Evolutionary conservation across 2,329 filamentous ascomycete species (phyloP).

Genomic region (Aplosporella prunicola): DNA sequence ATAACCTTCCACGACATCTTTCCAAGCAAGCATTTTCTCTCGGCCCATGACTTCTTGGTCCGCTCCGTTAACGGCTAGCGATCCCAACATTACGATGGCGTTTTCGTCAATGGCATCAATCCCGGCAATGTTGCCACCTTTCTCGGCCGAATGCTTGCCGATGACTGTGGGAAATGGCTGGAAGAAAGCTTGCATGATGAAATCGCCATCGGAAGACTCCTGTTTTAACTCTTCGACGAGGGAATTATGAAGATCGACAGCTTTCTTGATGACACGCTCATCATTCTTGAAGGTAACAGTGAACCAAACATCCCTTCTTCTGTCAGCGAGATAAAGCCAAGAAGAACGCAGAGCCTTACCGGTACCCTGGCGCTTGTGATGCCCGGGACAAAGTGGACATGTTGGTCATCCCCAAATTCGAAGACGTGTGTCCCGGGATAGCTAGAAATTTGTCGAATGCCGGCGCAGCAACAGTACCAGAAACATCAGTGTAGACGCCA

Average conservation of each 20-base stretch:
- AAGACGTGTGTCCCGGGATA: constrained; percentile 18
- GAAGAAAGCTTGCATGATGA: constrained; percentile 24
- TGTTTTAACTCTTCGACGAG: constrained; percentile 26
- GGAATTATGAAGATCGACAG: constrained; percentile 31
- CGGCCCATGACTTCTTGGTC: constrained; percentile 14
- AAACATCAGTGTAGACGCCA: constrained; percentile 14
- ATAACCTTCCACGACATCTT: constrained; percentile 11
- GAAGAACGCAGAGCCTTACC: constrained; percentile 10
- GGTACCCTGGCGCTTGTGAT: constrained; percentile 16
- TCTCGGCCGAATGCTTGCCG: constrained; percentile 23
- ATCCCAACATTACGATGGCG: constrained; percentile 6
- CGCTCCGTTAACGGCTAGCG: constrained; percentile 17
- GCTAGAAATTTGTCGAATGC: constrained; percentile 18
- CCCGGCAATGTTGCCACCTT: constrained; percentile 34
- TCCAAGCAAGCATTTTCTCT: constrained; percentile 12
- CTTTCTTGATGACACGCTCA: constrained; percentile 26
- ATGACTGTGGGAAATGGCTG: constrained; percentile 33
- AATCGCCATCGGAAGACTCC: constrained; percentile 21
- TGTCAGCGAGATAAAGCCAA: constrained; percentile 14
- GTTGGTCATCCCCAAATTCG: constrained; percentile 16
- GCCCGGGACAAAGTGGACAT: constrained; percentile 17
- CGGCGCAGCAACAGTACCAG: constrained; percentile 11
- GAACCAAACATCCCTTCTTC: constrained; percentile 12
- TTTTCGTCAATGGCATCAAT: constrained; percentile 17
- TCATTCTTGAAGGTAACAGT: constrained; percentile 25